Conservation (phyloP, 2,329 filamentous ascomycete species). For the Microascus cirrosus region DNA sequence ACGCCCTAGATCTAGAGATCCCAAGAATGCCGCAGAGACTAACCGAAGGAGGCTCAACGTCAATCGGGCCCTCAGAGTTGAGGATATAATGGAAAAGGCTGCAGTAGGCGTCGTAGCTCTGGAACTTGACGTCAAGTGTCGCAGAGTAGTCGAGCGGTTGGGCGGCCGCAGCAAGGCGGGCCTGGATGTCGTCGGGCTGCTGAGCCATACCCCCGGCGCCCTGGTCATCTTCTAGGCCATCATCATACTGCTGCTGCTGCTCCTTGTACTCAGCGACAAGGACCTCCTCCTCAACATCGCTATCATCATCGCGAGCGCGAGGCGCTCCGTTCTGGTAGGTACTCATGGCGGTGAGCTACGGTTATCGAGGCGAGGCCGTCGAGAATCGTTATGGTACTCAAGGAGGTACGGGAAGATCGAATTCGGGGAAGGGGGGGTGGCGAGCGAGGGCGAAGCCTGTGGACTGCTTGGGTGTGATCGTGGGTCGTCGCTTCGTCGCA, state of each 20-base stretch:
- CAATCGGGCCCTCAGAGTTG: conserved; percentile 97
- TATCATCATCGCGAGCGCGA: conserved; percentile 64
- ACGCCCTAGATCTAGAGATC: neutral
- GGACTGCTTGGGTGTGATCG: conserved; percentile 1
- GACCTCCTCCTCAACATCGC: conserved; percentile 91
- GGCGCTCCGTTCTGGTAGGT: conserved; percentile 51
- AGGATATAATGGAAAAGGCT: conserved; percentile 98
- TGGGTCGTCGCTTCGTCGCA: neutral
- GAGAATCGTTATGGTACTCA: neutral
- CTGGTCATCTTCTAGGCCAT: conserved; percentile 65
- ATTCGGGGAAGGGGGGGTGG: neutral
- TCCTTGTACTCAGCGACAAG: conserved; percentile 93
- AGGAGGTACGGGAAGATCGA: neutral
- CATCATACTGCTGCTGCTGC: conserved; percentile 80
- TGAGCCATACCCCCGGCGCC: conserved; percentile 49
- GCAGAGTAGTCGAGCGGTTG: conserved; percentile 95
- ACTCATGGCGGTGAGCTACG: conserved; percentile 34
- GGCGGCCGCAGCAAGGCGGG: conserved; percentile 79
- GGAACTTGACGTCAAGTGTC: conserved; percentile 91
- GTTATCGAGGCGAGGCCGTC: neutral
- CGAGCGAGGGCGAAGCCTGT: neutral
- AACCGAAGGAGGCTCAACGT: conserved; percentile 92
- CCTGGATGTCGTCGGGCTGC: conserved; percentile 84
- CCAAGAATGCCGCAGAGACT: conserved; percentile 25
- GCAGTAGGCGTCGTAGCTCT: conserved; percentile 99